Base-by-base conservation (phyloP, 139 green algal species). In the Nannochloris sp. region DNA sequence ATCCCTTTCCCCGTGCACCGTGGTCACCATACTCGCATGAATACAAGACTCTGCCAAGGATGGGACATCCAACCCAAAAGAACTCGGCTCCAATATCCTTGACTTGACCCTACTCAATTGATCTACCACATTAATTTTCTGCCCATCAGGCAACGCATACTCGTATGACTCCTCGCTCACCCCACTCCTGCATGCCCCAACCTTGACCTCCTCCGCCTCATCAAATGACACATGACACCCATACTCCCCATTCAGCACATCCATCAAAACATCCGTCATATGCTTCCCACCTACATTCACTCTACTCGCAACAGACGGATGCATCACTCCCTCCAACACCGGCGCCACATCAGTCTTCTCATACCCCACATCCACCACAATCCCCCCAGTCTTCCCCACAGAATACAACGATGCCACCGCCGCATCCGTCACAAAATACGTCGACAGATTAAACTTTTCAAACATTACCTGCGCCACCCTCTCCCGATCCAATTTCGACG, bases 291-390 rank as follows among this genome's bases (percentile, higher is more conserved):
- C 82, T 30, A 79, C 84, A 13, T 65, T 60, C 56, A 96, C 63
- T 0, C 81, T 73, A 20, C 59, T 59, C 1, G 68, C 73, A 17
- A 43, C 67, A 5, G 75, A 69, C 1, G 64, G 44, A 28, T 85
- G 65, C 20, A 87, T 55, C 56, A 78, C 66, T 16, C 91, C 91
- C 3, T 97, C 91, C 17, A 70, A 51, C 14, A 97, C 85, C 9
- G 82, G 66, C 6, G 79, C 69, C 2, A 97, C 66, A 44, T 95
- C 76, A 23, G 78, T 82, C 59, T 92, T 93, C 55, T 79, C 78
- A 43, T 89, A 74, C 2, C 89, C 89, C 3, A 96, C 57, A 77
- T 97, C 92, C 2, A 97, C 65, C 0, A 88, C 81, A 6, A 69
- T 76, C 33, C 90, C 90, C 10, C 71, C 83, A 17, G 84, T 61